Percentiles rank a stretch among this genome's conserved stretches.
Evolutionary conservation across 805 yeast species (phyloP).

Genomic region (Zygoascus flipseniorum): DNA sequence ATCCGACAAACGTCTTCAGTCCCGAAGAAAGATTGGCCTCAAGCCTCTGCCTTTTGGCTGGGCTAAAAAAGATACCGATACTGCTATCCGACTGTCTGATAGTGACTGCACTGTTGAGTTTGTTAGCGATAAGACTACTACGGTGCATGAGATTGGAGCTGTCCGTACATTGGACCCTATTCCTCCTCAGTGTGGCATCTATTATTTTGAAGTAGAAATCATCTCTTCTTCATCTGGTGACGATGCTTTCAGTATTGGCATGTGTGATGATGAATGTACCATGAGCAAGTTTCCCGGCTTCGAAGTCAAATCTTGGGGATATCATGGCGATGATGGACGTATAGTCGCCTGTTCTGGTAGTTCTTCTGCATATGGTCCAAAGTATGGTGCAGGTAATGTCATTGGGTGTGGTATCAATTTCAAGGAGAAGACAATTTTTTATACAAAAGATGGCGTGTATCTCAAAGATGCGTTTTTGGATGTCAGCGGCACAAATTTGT

Average conservation of each 20-base stretch:
- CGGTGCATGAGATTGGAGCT: conserved; percentile 10
- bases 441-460: conserved; percentile 72
- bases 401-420: conserved; percentile 83
- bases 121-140: background rate
- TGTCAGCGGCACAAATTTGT: conserved; percentile 30
- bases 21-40: conserved; percentile 13
- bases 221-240: conserved; percentile 14
- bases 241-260: conserved; percentile 37
- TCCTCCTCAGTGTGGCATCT: conserved; percentile 36
- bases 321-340: conserved; percentile 45
- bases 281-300: conserved; percentile 39
- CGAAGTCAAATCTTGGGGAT: conserved; percentile 43
- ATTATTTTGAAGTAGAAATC: conserved; percentile 44
- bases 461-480: conserved; percentile 48
- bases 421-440: conserved; percentile 52
- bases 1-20: background rate
- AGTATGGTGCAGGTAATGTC: conserved; percentile 49
- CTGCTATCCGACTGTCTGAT: conserved; percentile 8
- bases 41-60: conserved; percentile 19
- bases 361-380: conserved; percentile 34
- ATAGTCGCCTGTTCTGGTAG: conserved; percentile 33
- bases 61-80: conserved; percentile 11
- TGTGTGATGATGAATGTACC: conserved; percentile 29
- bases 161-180: conserved; percentile 32
- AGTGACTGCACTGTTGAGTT: conserved; percentile 8